Base-by-base conservation (phyloP, 1,139 yeast species). In the Pichia cactophila region DNA sequence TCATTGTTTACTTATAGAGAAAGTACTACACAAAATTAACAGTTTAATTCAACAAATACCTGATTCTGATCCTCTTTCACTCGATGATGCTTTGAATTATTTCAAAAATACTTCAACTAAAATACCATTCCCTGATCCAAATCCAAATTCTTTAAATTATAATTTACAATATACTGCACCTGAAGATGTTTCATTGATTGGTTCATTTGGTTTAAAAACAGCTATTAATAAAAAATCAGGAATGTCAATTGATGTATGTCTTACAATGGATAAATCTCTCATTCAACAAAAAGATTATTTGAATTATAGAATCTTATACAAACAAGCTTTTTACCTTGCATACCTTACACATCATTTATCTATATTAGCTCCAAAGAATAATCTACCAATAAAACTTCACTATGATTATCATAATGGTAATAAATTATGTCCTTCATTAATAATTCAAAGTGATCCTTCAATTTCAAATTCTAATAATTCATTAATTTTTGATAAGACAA, bases 71-170 rank as follows among this genome's bases (percentile, higher is more conserved):
- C 72, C 74, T 44, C 67, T 80, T 52, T 61, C 81, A 0, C 68
- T 85, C 41, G 69, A 71, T 5, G 79, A 85, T 47, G 82, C 81
- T 0, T 79, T 75, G 50, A 56, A 61, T 26, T 62, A 64, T 42
- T 77, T 82, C 61, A 69, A 74, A 52, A 67, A 74, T 45, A 70
- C 73, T 39, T 55, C 73, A 50, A 74, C 83, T 9, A 71, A 78
- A 1, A 80, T 89, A 37, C 97, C 97, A 39, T 90, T 86, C 67
- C 88, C 94, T 10, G 96, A 88, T 62, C 96, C 96, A 14, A 85
- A 84, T 61, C 67, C 96, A 39, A 69, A 77, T 12, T 70, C 78
- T 46, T 69, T 78, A 41, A 84, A 86, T 60, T 88, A 86, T 66
- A 78, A 77, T 53, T 83, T 90, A 60, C 75, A 80, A 40, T 89